These are phyloP conservation scores for Sporothrix globosa DNA, from an alignment of 2,329 filamentous ascomycete species.

Conservation along the genomic window DNA sequence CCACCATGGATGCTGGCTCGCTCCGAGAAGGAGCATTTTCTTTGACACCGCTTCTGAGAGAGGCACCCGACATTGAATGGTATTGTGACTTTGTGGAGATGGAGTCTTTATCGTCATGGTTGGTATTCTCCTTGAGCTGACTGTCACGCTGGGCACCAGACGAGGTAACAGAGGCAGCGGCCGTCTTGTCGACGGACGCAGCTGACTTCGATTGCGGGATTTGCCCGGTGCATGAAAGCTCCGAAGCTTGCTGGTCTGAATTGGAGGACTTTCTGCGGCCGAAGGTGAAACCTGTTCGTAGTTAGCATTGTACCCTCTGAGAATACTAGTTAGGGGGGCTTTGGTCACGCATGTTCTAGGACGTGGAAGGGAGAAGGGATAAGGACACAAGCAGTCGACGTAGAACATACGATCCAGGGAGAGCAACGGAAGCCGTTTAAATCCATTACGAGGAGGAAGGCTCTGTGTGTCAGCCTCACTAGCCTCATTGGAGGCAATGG, in stretches of 20 bases:
- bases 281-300: not conserved
- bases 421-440: not conserved
- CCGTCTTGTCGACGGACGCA: not conserved
- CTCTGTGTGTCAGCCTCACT: not conserved
- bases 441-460: not conserved
- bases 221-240: not conserved
- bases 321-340: no score
- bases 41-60: not conserved
- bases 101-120: not conserved
- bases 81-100: not conserved
- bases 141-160: not conserved
- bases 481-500: not conserved
- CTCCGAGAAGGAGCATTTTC: not conserved
- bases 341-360: no score
- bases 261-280: not conserved
- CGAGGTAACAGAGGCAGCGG: not conserved
- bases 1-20: not conserved
- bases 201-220: not conserved
- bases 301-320: not conserved
- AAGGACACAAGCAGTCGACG: not conserved
- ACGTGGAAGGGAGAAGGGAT: no score
- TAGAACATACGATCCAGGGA: slow-evolving; percentile 5
- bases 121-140: not conserved
- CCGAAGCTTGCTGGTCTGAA: not conserved
- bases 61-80: slow-evolving; percentile 6